Percentiles rank a stretch among this genome's conserved stretches.
phyloP scores from a whole-genome alignment of 306 rosid genomes.

The Acacia crassicarpa region DNA sequence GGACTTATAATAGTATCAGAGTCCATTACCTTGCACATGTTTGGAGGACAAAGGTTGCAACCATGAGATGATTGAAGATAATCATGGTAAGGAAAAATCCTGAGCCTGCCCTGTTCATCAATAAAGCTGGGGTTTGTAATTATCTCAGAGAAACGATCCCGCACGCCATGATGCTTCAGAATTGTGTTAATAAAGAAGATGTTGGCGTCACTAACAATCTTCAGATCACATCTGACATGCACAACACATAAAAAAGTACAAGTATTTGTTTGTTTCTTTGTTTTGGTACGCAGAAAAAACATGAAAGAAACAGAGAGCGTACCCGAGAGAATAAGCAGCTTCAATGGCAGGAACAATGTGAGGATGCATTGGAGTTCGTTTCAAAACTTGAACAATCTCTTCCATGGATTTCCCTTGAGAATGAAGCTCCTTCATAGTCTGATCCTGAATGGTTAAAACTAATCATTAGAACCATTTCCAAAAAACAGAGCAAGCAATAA shows the following conservation, averaged over 20 bases:
- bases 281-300: neutral
- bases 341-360: constrained; percentile 50
- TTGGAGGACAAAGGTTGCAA: constrained; percentile 68
- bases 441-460: constrained; percentile 39
- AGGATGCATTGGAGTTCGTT: constrained; percentile 53
- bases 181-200: constrained; percentile 61
- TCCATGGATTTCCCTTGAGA: constrained; percentile 50
- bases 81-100: constrained; percentile 65
- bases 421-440: constrained; percentile 61
- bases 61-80: constrained; percentile 57
- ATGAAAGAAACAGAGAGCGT: neutral
- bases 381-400: constrained; percentile 47
- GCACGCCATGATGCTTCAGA: constrained; percentile 52
- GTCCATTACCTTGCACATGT: constrained; percentile 68
- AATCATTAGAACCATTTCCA: neutral
- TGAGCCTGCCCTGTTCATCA: constrained; percentile 56
- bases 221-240: constrained; percentile 58
- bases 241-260: neutral
- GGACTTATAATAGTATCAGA: neutral
- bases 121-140: constrained; percentile 55
- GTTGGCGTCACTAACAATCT: constrained; percentile 68
- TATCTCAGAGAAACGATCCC: constrained; percentile 54
- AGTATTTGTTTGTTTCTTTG: neutral
- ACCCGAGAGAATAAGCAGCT: constrained; percentile 64
- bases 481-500: neutral